Evolutionary conservation across 2,329 filamentous ascomycete genomes (phyloP), one percentile per base, ranked within the genome.

Genomic region (Fusarium chuoi): DNA sequence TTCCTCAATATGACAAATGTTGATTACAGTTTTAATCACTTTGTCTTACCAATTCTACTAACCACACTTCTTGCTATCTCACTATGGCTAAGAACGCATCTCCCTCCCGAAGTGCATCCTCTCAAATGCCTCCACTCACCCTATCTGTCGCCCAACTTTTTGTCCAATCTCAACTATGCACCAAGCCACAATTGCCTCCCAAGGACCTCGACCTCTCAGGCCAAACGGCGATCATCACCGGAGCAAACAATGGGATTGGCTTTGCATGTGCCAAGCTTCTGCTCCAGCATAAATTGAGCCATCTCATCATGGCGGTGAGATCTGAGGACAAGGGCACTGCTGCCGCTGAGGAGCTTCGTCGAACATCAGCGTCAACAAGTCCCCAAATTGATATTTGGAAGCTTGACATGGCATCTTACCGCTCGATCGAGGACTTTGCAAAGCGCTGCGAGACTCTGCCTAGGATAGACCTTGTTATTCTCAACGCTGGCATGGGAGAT

Each of bases 401-500:
- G 13, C 41, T 68, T 15, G 46, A 68, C 3, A 68, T 68, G 65
- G 55, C 36, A 3, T 10, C 8, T 5, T 68, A 62, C 12, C 3
- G 7, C 6, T 68, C 63, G 0, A 13, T 68, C 15, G 22, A n/a
- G 8, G 22, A 5, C 2, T 68, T 68, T 48, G 18, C 12, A 1
- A 54, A 46, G 15, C 41, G 36, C 3, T 68, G 65, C 3, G 36
- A 52, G 13, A 62, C 41, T 6, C 22, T 68, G 2, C 0, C 18
- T 6, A 36, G 45, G 4, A 33, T 68, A 7, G 41, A 68, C 18
- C 18, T 54, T 24, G 63, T 14, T 2, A 38, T 68, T 13, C 10
- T 68, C 12, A 68, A 68, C 5, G 65, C 63, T 7, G 65, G 54
- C 1, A 68, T 68, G 63, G 63, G 54, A 3, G 30, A 28, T 15